A percentile compares a stretch with the other conserved stretches of the same genome.
phyloP scores from a whole-genome alignment of 1,284 basidiomycete species.

The Prillingera fragicola region DNA sequence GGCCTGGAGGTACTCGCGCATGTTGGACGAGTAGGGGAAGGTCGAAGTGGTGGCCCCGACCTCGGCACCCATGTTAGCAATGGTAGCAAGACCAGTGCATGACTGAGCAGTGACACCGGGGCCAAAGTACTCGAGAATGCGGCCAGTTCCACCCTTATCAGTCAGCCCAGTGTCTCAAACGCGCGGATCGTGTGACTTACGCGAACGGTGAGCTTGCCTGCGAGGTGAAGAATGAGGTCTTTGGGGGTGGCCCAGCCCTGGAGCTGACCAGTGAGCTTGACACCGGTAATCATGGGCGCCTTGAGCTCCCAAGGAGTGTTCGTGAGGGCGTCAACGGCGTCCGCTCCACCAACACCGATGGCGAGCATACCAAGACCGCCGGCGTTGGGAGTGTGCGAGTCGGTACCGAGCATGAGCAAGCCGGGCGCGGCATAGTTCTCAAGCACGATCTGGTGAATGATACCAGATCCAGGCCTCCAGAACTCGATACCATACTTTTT shows the following conservation, averaged over 20 bases:
- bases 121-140: slow-evolving; percentile 96
- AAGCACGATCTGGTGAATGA: slow-evolving; percentile 93
- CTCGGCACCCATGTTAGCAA: slow-evolving; percentile 99
- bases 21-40: slow-evolving; percentile 88
- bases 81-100: slow-evolving; percentile 90
- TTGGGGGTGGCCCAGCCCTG: slow-evolving; percentile 93
- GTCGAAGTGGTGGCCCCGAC: slow-evolving; percentile 97
- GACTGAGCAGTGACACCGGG: slow-evolving; percentile 87
- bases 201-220: slow-evolving; percentile 88
- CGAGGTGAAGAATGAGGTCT: slow-evolving; percentile 90
- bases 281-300: slow-evolving; percentile 83
- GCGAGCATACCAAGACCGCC: slow-evolving; percentile 97
- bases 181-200: slow-evolving; percentile 55
- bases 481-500: slow-evolving; percentile 86
- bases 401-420: slow-evolving; percentile 58
- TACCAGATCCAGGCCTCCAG: slow-evolving; percentile 90
- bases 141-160: slow-evolving; percentile 83
- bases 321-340: slow-evolving; percentile 98
- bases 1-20: slow-evolving; percentile 83
- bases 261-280: slow-evolving; percentile 83
- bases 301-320: slow-evolving; percentile 98
- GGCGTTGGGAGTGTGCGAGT: slow-evolving; percentile 98
- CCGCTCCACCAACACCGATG: slow-evolving; percentile 97
- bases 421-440: slow-evolving; percentile 89
- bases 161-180: neutral